phyloP scores from a whole-genome alignment of 306 rosid genomes.

The Lithocarpus polystachyus region DNA sequence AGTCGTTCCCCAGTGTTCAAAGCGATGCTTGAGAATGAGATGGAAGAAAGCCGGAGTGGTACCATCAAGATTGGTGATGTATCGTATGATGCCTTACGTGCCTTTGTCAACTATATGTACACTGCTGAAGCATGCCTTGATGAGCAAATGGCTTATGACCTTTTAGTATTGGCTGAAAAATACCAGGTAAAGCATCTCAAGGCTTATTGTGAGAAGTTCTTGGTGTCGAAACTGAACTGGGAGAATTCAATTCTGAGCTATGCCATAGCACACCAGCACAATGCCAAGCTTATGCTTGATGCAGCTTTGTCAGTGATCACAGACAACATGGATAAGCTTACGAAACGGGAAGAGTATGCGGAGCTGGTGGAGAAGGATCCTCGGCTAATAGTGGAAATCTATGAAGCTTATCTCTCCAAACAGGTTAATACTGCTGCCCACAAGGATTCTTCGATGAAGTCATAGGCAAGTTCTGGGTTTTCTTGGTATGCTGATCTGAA shows the following conservation, averaged over 20 bases:
- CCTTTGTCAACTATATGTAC: slow-evolving; percentile 73
- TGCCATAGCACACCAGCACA: slow-evolving; percentile 71
- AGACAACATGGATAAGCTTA: slow-evolving; percentile 64
- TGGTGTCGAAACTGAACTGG: slow-evolving; percentile 62
- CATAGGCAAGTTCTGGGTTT: background rate
- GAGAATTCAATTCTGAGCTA: slow-evolving; percentile 57
- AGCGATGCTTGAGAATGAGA: slow-evolving; percentile 86
- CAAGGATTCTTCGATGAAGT: slow-evolving; percentile 20
- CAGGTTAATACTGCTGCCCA: slow-evolving; percentile 67
- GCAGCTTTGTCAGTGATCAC: slow-evolving; percentile 55
- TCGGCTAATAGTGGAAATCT: slow-evolving; percentile 69
- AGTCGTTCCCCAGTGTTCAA: slow-evolving; percentile 81
- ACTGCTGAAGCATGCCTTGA: slow-evolving; percentile 72
- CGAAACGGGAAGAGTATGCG: slow-evolving; percentile 52
- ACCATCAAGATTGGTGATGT: slow-evolving; percentile 74
- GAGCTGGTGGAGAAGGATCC: slow-evolving; percentile 72
- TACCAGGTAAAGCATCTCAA: slow-evolving; percentile 82
- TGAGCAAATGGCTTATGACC: slow-evolving; percentile 67
- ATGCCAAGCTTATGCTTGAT: slow-evolving; percentile 54
- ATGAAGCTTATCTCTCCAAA: slow-evolving; percentile 65
- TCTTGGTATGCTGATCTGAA: background rate
- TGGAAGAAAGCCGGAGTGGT: slow-evolving; percentile 82
- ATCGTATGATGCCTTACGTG: slow-evolving; percentile 60
- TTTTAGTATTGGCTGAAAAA: slow-evolving; percentile 68
- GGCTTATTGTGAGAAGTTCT: slow-evolving; percentile 59